Evolutionary conservation across 331 rosid genomes (phyloP).

Genomic region (Phaseolus coccineus): DNA sequence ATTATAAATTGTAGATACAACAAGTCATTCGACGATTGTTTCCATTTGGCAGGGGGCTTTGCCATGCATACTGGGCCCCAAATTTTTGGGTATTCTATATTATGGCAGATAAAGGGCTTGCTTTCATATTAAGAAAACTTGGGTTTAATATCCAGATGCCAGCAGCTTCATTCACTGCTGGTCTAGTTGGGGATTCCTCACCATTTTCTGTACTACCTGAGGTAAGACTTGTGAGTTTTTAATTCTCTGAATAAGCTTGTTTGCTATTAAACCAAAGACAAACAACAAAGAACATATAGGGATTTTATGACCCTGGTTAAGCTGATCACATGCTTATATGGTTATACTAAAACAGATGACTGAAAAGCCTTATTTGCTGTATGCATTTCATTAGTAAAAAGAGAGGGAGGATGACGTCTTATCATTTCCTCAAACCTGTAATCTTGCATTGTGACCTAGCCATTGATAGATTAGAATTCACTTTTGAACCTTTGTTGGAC

Average conservation of each 20-base stretch:
- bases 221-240: slow-evolving; percentile 51
- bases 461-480: slow-evolving; percentile 2
- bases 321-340: slow-evolving; percentile 28
- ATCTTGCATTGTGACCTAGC: not conserved
- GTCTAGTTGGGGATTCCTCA: slow-evolving; percentile 87
- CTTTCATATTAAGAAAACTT: slow-evolving; percentile 69
- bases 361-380: slow-evolving; percentile 27
- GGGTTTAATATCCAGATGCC: slow-evolving; percentile 68
- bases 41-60: slow-evolving; percentile 98
- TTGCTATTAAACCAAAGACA: not conserved
- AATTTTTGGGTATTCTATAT: slow-evolving; percentile 96
- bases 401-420: not conserved
- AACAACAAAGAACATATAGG: not conserved
- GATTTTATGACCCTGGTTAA: slow-evolving; percentile 32
- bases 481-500: not conserved
- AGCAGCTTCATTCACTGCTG: slow-evolving; percentile 83
- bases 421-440: slow-evolving; percentile 22
- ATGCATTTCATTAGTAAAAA: slow-evolving; percentile 1
- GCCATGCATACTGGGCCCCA: slow-evolving; percentile 99
- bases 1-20: slow-evolving; percentile 66
- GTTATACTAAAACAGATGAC: not conserved
- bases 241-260: slow-evolving; percentile 31
- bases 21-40: slow-evolving; percentile 79
- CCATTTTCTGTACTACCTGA: slow-evolving; percentile 80
- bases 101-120: slow-evolving; percentile 76